Evolutionary conservation across 371 early-diverging fungal species (phyloP), one percentile per base, ranked within the genome.

Genomic region (Syncephalastrum sp.): DNA sequence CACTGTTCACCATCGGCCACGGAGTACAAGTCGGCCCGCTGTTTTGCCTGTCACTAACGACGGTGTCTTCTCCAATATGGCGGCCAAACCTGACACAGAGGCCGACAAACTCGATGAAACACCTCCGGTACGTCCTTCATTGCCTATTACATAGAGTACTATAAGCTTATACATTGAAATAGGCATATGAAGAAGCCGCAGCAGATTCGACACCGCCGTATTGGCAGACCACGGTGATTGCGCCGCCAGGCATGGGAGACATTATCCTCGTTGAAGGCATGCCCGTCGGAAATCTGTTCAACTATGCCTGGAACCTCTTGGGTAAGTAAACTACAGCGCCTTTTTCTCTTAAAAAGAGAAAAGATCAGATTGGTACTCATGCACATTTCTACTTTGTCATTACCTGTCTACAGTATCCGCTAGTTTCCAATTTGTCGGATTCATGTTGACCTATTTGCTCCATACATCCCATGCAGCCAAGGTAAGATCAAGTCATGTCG

Each of bases 401-500:
- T 10, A 10, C 5, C 13, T 42, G 8, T 47, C 33, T 29, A 14
- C 70, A 86, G 87, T 84, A n/a, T 85, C 85, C 43, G 78, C 84
- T 67, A 80, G 83, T 50, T 88, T 88, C 63, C 87, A 88, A 57
- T 82, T 85, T 61, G 84, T 86, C 29, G 88, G 88, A 7, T 88
- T 88, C 57, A 75, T 86, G 68, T 59, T 88, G 54, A 85, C 86
- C 21, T 88, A 88, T 61, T 68, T 88, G 45, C 46, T 46, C 14
- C 85, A 84, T 56, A 85, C 86, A 41, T 78, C 81, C 25, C 86
- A 86, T 61, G 82, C 86, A 15, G 78, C 83, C 44, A 84, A 84
- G 73, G 81, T 77, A 72, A 60, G 19, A 16, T 19, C 17, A 27
- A 41, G 10, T 21, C 14, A 14, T 12, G 21, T 19, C 15, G 41